These are phyloP conservation scores for Rhodamnia rubescens DNA, from an alignment of 345 rosid species.

Conservation along the genomic window DNA sequence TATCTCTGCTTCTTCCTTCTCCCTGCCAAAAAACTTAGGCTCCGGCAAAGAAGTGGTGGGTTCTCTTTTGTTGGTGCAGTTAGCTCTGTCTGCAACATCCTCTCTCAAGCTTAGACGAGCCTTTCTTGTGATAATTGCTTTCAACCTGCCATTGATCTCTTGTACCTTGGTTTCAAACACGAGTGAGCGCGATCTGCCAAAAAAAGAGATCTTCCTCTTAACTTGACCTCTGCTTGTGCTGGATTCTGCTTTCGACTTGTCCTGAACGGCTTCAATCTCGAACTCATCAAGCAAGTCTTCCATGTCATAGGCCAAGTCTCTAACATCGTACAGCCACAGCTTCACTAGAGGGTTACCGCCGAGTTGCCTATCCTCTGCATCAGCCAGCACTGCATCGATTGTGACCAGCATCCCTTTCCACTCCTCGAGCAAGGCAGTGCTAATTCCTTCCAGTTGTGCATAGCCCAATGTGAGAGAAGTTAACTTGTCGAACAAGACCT, in stretches of 20 bases:
- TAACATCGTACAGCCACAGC: too few relatives aligned
- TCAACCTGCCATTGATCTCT: background rate
- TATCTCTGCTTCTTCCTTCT: background rate
- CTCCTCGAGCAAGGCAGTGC: too few relatives aligned
- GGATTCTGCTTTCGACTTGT: background rate
- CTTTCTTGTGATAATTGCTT: background rate
- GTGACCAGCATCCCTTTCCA: too few relatives aligned
- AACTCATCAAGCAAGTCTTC: too few relatives aligned
- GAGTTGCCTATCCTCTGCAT: too few relatives aligned
- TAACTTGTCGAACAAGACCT: too few relatives aligned
- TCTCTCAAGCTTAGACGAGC: background rate
- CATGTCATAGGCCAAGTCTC: too few relatives aligned
- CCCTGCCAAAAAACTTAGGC: background rate
- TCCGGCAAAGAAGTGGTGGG: background rate
- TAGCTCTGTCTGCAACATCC: background rate
- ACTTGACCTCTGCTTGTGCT: background rate
- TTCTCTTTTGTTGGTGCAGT: background rate
- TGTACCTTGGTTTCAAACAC: background rate
- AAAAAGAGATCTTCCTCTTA: background rate
- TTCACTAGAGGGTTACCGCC: too few relatives aligned
- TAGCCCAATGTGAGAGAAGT: too few relatives aligned
- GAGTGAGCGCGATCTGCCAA: background rate
- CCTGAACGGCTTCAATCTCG: background rate
- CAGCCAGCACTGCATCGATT: too few relatives aligned
- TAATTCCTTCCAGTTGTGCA: too few relatives aligned